A percentile compares a stretch with the other conserved stretches of the same genome.
Evolutionary conservation across 2,329 filamentous ascomycete genomes (phyloP).

Genomic region (Exophiala sp.): DNA sequence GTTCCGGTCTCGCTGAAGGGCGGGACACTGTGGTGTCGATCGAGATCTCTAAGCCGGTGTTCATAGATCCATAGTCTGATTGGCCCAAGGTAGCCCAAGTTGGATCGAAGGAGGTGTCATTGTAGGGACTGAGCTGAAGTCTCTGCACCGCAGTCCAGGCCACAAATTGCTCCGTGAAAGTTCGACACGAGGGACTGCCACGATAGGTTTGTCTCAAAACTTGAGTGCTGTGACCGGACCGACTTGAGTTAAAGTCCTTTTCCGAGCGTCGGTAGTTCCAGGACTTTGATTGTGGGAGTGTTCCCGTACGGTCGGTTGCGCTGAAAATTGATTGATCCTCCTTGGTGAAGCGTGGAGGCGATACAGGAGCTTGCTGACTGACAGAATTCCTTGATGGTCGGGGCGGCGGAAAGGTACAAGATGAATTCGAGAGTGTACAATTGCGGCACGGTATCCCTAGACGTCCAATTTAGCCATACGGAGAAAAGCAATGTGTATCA

Average conservation of each 20-base stretch:
- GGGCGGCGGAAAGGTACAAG: slow-evolving; percentile 12
- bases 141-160: slow-evolving; percentile 10
- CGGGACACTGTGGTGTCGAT: slow-evolving; percentile 14
- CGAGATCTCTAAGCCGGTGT: slow-evolving; percentile 16
- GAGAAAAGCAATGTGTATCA: not conserved
- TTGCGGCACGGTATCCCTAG: slow-evolving; percentile 13
- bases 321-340: not conserved
- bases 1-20: not conserved
- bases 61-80: slow-evolving; percentile 4
- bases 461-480: not conserved
- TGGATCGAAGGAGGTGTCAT: slow-evolving; percentile 15
- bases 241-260: slow-evolving; percentile 25
- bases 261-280: slow-evolving; percentile 13
- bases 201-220: slow-evolving; percentile 10
- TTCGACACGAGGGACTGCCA: slow-evolving; percentile 12
- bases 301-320: not conserved
- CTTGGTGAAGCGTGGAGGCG: not conserved
- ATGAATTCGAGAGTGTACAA: slow-evolving; percentile 11
- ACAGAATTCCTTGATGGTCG: slow-evolving; percentile 4
- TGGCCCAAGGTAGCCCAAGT: slow-evolving; percentile 11
- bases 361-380: slow-evolving; percentile 6
- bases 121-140: slow-evolving; percentile 3
- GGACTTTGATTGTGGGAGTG: not conserved
- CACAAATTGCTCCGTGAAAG: slow-evolving; percentile 16
- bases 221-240: slow-evolving; percentile 8